Evolutionary conservation across 805 yeast species (phyloP).

Genomic region (Peterozyma toletana): DNA sequence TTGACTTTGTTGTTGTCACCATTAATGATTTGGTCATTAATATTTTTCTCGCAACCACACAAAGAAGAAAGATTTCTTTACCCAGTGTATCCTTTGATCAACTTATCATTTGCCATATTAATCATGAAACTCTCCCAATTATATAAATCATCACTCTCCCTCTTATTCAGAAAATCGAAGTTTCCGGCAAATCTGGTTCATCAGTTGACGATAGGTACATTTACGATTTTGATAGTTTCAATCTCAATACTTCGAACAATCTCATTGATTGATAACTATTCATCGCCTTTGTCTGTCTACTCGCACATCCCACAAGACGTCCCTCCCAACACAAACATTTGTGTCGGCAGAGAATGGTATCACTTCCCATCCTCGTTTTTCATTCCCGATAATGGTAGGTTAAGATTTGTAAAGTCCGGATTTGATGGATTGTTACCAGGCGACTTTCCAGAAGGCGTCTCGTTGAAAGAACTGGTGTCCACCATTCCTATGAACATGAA

Average conservation of each 20-base stretch:
- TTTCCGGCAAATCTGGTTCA: not conserved
- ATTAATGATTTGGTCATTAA: constrained; percentile 53
- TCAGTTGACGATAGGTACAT: constrained; percentile 3
- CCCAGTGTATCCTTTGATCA: constrained; percentile 70
- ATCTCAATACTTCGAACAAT: constrained; percentile 44
- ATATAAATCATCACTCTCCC: not conserved
- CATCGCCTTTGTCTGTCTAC: constrained; percentile 64
- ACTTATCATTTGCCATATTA: constrained; percentile 23
- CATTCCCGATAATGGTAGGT: constrained; percentile 53
- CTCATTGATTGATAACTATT: constrained; percentile 59
- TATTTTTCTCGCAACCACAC: constrained; percentile 76
- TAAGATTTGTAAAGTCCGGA: constrained; percentile 66
- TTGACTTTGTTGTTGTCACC: constrained; percentile 34
- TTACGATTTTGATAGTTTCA: constrained; percentile 12
- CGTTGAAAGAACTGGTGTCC: constrained; percentile 30
- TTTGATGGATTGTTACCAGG: constrained; percentile 88
- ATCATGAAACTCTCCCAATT: not conserved
- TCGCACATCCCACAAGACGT: constrained; percentile 26
- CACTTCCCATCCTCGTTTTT: constrained; percentile 87
- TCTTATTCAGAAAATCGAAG: not conserved
- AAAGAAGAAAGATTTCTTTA: constrained; percentile 90
- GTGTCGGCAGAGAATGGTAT: constrained; percentile 95
- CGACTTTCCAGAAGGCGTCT: constrained; percentile 50
- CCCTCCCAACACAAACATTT: constrained; percentile 41
- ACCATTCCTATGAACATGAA: constrained; percentile 62